These are phyloP conservation scores for Penicillium roqueforti DNA, from an alignment of 495 filamentous ascomycete genomes.

Conservation along the genomic window DNA sequence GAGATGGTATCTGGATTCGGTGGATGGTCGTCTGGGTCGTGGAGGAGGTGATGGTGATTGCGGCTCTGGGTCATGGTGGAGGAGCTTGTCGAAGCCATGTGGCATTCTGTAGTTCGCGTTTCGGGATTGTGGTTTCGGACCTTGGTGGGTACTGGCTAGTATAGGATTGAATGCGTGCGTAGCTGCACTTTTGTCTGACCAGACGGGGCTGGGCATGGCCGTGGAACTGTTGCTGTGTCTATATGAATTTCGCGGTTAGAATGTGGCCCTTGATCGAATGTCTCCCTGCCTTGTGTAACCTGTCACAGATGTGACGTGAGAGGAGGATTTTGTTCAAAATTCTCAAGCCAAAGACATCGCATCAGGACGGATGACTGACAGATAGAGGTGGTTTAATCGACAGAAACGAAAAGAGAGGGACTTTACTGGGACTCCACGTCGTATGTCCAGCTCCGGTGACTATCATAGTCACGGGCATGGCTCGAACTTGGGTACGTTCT, in stretches of 20 bases:
- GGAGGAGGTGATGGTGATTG: slow-evolving; percentile 24
- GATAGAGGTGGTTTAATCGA: slow-evolving; percentile 14
- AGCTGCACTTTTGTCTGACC: slow-evolving; percentile 30
- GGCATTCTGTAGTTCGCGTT: slow-evolving; percentile 32
- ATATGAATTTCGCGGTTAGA: slow-evolving; percentile 11
- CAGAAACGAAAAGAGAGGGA: slow-evolving; percentile 22
- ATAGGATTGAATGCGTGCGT: slow-evolving; percentile 15
- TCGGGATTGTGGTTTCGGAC: slow-evolving; percentile 16
- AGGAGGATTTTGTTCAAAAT: not conserved
- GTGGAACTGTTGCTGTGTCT: slow-evolving; percentile 35
- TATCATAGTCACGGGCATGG: slow-evolving; percentile 25
- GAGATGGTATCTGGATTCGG: slow-evolving; percentile 49
- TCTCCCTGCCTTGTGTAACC: slow-evolving; percentile 2
- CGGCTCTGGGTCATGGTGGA: slow-evolving; percentile 36
- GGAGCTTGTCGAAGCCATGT: slow-evolving; percentile 40
- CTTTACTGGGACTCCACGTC: slow-evolving; percentile 43
- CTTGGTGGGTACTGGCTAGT: slow-evolving; percentile 8
- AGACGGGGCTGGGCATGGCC: slow-evolving; percentile 32
- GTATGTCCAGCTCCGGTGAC: slow-evolving; percentile 26
- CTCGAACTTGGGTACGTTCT: slow-evolving; percentile 19
- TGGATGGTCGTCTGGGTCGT: slow-evolving; percentile 20
- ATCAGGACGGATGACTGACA: slow-evolving; percentile 22
- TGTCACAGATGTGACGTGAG: slow-evolving; percentile 3
- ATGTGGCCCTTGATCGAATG: not conserved
- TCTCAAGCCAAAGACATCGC: slow-evolving; percentile 4